Evolutionary conservation across 805 yeast genomes (phyloP).

Genomic region (Saturnispora quitensis): DNA sequence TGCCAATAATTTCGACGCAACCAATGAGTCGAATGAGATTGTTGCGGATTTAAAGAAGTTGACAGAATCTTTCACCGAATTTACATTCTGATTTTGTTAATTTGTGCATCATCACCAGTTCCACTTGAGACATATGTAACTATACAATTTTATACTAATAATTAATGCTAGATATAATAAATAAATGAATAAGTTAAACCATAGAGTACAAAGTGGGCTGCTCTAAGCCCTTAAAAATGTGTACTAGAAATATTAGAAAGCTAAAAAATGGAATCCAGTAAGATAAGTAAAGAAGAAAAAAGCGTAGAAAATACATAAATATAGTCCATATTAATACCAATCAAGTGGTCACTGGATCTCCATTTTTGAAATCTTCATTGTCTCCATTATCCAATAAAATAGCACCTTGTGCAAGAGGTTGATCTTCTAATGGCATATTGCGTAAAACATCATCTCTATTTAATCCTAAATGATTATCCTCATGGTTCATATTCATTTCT

Average conservation of each 20-base stretch:
- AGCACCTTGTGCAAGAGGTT: slow-evolving; percentile 22
- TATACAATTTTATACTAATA: not conserved
- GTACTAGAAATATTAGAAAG: not conserved
- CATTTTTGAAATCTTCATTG: slow-evolving; percentile 33
- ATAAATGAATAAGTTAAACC: not conserved
- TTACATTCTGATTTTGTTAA: not conserved
- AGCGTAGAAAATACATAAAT: not conserved
- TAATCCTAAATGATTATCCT: slow-evolving; percentile 10
- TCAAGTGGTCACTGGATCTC: slow-evolving; percentile 4
- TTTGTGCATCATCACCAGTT: slow-evolving; percentile 1
- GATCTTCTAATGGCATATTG: slow-evolving; percentile 12
- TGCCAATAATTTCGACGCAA: not conserved
- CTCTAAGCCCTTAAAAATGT: not conserved
- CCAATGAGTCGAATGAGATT: slow-evolving; percentile 9
- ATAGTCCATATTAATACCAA: not conserved
- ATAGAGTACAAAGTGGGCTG: not conserved
- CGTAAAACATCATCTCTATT: slow-evolving; percentile 9
- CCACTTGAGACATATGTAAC: not conserved
- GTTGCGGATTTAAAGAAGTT: slow-evolving; percentile 28
- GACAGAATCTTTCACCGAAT: slow-evolving; percentile 30
- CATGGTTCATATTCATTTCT: not conserved
- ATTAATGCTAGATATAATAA: not conserved
- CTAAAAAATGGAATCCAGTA: not conserved
- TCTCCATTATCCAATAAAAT: slow-evolving; percentile 31
- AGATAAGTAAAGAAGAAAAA: not conserved